A percentile compares a stretch with the other conserved stretches of the same genome.
phyloP scores from a whole-genome alignment of 78 protist species.

The Dictyostelium firmibasis region DNA sequence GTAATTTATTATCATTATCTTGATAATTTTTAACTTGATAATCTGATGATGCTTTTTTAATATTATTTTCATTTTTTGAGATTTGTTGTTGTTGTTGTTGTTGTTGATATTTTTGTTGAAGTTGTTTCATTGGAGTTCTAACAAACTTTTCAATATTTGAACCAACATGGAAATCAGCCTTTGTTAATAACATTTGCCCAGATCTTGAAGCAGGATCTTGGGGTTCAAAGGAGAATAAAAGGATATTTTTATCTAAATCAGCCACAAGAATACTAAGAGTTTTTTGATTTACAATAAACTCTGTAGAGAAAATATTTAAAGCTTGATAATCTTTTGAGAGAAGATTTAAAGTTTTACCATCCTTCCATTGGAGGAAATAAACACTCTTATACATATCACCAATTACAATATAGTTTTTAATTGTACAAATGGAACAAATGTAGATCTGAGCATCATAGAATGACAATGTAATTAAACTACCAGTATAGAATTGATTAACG shows the following conservation, averaged over 20 bases:
- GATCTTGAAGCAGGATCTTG: conserved; percentile 25
- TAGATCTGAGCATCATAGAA: conserved; percentile 83
- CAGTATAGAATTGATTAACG: conserved; percentile 19
- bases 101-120: background rate
- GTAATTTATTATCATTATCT: background rate
- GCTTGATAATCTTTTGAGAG: conserved; percentile 70
- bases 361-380: conserved; percentile 73
- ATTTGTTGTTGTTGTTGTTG: too few species aligned
- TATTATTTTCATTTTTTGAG: background rate
- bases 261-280: conserved; percentile 18
- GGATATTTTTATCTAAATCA: conserved; percentile 62
- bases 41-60: too few species aligned
- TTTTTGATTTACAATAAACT: conserved; percentile 52
- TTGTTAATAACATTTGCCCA: conserved; percentile 62
- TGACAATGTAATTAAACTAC: conserved; percentile 47
- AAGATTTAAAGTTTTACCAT: conserved; percentile 24
- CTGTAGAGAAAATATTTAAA: conserved; percentile 26
- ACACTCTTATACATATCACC: conserved; percentile 80
- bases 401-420: conserved; percentile 64
- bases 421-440: conserved; percentile 41
- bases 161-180: conserved; percentile 68
- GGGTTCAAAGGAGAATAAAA: conserved; percentile 56
- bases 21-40: background rate
- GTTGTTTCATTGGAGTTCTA: conserved; percentile 35
- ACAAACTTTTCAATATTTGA: conserved; percentile 24